These are phyloP conservation scores for Rhizopogon rudus DNA, from an alignment of 768 basidiomycete genomes.

Conservation along the genomic window DNA sequence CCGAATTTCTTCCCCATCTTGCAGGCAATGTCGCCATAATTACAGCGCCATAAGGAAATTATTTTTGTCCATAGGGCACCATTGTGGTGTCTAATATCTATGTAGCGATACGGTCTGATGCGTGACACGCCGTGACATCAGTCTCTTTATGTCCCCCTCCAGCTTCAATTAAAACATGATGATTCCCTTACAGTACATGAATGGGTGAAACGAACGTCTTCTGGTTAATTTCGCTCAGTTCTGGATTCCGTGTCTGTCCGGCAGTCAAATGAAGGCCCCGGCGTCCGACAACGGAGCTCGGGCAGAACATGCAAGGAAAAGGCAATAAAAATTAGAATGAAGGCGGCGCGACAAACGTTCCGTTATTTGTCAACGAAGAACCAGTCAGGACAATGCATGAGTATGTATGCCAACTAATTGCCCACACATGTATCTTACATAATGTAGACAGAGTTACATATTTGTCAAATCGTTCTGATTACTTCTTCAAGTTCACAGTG, in stretches of 20 bases:
- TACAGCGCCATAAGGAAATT: conserved; percentile 16
- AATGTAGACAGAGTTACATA: not conserved
- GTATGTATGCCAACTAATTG: not conserved
- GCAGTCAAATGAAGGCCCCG: not conserved
- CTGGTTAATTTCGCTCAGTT: not conserved
- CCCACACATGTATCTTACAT: not conserved
- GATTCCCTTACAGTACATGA: not conserved
- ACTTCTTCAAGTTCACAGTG: not conserved
- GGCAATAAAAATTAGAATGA: not conserved
- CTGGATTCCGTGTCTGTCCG: not conserved
- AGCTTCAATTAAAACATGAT: not conserved
- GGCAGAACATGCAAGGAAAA: not conserved
- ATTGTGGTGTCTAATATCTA: not conserved
- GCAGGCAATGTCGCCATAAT: conserved; percentile 22
- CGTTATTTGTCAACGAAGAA: too few relatives aligned
- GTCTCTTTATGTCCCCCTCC: not conserved
- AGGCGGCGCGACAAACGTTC: not conserved
- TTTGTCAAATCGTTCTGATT: not conserved
- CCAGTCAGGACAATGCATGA: too few relatives aligned
- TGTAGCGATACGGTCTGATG: not conserved
- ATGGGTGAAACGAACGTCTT: not conserved
- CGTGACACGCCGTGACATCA: not conserved
- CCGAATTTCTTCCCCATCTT: not conserved
- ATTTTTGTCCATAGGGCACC: not conserved
- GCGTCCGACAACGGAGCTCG: not conserved